phyloP scores from a whole-genome alignment of 1,284 basidiomycete genomes.

The Anthracocystis walkeri region DNA sequence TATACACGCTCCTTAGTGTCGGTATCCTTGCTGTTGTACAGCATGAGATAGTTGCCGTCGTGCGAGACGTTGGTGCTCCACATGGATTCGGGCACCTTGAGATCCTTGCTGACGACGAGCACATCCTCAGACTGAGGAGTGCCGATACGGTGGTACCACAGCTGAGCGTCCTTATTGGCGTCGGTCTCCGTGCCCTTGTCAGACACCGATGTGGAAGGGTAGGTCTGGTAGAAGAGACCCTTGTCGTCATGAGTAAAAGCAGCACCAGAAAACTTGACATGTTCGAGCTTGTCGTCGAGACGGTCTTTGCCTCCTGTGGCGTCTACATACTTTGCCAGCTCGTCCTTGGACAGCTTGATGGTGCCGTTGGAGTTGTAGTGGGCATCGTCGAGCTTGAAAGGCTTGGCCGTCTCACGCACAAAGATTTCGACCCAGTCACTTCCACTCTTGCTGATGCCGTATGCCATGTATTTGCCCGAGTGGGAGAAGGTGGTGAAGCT shows the following conservation, averaged over 20 bases:
- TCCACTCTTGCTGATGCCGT: conserved; percentile 65
- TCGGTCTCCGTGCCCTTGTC: conserved; percentile 68
- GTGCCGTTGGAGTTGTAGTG: conserved; percentile 52
- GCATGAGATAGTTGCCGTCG: conserved; percentile 62
- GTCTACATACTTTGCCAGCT: conserved; percentile 40
- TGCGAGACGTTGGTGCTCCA: conserved; percentile 61
- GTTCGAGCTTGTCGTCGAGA: conserved; percentile 56
- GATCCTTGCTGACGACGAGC: conserved; percentile 61
- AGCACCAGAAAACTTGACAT: conserved; percentile 64
- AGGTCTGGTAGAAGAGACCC: conserved; percentile 67
- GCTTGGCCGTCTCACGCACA: conserved; percentile 57
- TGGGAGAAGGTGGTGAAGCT: conserved; percentile 61
- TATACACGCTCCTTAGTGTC: conserved; percentile 62
- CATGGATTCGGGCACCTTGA: conserved; percentile 56
- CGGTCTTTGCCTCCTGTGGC: conserved; percentile 57
- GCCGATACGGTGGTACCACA: conserved; percentile 67
- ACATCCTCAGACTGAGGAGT: conserved; percentile 62
- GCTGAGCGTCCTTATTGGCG: conserved; percentile 63
- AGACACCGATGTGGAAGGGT: conserved; percentile 51
- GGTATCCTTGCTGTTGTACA: conserved; percentile 63
- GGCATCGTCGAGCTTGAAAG: conserved; percentile 48
- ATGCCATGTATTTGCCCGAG: conserved; percentile 63
- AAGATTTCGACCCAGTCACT: conserved; percentile 67
- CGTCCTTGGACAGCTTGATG: conserved; percentile 41
- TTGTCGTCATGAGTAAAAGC: conserved; percentile 65